phyloP scores from a whole-genome alignment of 768 basidiomycete genomes.

The Neoboletus brunneissimus region DNA sequence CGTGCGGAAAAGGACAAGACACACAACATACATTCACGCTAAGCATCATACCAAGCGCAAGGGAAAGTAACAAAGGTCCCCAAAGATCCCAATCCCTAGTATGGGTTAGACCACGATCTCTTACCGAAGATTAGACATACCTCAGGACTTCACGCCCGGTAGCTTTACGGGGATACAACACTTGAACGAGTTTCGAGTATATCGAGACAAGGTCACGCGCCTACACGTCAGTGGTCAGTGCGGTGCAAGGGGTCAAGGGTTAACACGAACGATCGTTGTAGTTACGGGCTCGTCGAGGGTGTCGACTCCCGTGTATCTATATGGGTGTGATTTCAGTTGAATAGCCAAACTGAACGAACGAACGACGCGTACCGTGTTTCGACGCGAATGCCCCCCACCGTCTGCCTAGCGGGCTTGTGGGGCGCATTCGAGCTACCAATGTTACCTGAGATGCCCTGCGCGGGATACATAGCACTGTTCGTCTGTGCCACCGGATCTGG shows the following conservation, averaged over 20 bases:
- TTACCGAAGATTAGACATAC: conserved; percentile 38
- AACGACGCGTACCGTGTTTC: conserved; percentile 70
- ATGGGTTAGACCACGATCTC: conserved; percentile 1
- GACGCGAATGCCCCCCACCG: conserved; percentile 80
- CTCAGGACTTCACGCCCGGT: conserved; percentile 76
- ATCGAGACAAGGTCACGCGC: conserved; percentile 87
- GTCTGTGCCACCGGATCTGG: conserved; percentile 50
- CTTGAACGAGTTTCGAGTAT: conserved; percentile 89
- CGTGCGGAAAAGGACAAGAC: background rate
- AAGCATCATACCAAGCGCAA: conserved; percentile 78
- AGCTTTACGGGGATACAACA: conserved; percentile 80
- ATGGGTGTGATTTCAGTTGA: background rate
- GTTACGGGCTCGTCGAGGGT: conserved; percentile 92
- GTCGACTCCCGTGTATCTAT: conserved; percentile 72
- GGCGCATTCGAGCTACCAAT: conserved; percentile 55
- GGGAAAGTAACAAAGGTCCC: conserved; percentile 87
- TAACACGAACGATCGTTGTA: conserved; percentile 74
- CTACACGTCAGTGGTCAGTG: conserved; percentile 40
- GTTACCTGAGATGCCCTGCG: conserved; percentile 60
- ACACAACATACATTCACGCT: conserved; percentile 66
- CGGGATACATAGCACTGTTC: conserved; percentile 29
- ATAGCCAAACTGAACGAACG: background rate
- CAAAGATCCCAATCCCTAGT: conserved; percentile 95
- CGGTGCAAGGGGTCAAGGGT: conserved; percentile 1
- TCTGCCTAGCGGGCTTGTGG: conserved; percentile 51